Evolutionary conservation across 495 filamentous ascomycete genomes (phyloP), one percentile per base, ranked within the genome.

Genomic region (Parachaetomium inaequale): DNA sequence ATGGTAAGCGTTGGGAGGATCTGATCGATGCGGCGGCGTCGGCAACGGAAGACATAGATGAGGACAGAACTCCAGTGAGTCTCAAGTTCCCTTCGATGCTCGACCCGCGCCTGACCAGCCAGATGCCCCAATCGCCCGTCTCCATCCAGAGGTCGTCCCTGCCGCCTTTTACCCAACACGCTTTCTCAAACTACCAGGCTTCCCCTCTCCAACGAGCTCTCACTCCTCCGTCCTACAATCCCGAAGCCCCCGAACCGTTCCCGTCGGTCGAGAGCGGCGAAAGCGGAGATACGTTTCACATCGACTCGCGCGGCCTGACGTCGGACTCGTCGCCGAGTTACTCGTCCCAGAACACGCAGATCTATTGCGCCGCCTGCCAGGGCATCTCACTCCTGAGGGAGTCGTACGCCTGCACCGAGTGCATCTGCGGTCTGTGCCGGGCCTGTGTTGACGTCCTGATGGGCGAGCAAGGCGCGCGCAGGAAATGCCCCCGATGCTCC

Each of bases 1-100:
- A 87, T 73, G 90, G 91, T 43, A 93, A 92, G 78, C 82, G 92
- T 68, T 96, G 92, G 92, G 91, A 96, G 74, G 92, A 96, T 73
- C 75, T 96, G 63, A 92, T 96, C 59, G 92, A 96, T 74, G 92
- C 92, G 11, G 74, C 74, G 25, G 88, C 92, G 17, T 95, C 90
- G 38, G 91, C 91, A 11, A 96, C 91, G 7, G 92, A 96, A 80
- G 92, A 94, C 75, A 91, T 94, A 66, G 90, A 93, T 67, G 84
- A 87, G 66, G 89, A 93, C 64, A 84, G 90, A 71, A 92, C 88
- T 66, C 89, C 88, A 63, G 88, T 91, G 79, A 81, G 85, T 81
- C 58, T 62, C 62, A 65, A 59, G 56, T 66, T 67, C 71, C 66
- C 72, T 63, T 68, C 66, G 26, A 57, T 68, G 50, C 63, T 68